phyloP scores from a whole-genome alignment of 208 protist genomes.

The Leishmania arabica region DNA sequence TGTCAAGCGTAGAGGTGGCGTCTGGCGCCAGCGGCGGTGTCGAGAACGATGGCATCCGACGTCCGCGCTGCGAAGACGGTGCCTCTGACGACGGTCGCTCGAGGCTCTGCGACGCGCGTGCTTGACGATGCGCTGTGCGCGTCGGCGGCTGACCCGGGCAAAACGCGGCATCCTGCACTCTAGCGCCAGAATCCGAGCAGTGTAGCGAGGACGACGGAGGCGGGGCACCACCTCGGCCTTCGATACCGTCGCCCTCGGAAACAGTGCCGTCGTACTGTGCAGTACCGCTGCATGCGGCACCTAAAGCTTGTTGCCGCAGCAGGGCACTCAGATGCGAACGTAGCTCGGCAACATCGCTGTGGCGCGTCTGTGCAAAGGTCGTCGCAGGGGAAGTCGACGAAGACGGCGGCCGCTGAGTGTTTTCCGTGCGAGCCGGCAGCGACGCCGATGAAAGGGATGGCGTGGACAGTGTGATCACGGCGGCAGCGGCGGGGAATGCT shows the following conservation, averaged over 20 bases:
- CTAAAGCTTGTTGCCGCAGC: constrained; percentile 8
- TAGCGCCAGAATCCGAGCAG: neutral
- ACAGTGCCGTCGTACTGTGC: neutral
- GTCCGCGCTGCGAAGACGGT: neutral
- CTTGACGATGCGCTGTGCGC: neutral
- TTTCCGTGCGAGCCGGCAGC: neutral
- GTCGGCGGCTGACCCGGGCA: neutral
- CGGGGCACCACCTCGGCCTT: neutral
- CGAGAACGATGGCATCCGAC: neutral
- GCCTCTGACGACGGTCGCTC: neutral
- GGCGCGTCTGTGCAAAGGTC: neutral
- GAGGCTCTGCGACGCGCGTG: neutral
- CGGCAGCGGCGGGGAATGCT: constrained; percentile 13
- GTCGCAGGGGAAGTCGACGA: neutral
- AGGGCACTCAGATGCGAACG: constrained; percentile 27
- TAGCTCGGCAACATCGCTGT: constrained; percentile 19
- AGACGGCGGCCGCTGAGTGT: neutral
- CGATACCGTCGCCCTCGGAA: neutral
- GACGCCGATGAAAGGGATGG: neutral
- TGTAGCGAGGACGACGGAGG: constrained; percentile 7
- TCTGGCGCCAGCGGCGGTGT: neutral
- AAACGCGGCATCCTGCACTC: constrained; percentile 2
- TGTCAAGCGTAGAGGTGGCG: neutral
- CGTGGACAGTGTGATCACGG: neutral
- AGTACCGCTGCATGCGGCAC: neutral